Percentiles rank a stretch among this genome's conserved stretches.
These are phyloP conservation scores for Mucor piriformis DNA, from an alignment of 371 early-diverging fungal genomes.

Conservation along the genomic window DNA sequence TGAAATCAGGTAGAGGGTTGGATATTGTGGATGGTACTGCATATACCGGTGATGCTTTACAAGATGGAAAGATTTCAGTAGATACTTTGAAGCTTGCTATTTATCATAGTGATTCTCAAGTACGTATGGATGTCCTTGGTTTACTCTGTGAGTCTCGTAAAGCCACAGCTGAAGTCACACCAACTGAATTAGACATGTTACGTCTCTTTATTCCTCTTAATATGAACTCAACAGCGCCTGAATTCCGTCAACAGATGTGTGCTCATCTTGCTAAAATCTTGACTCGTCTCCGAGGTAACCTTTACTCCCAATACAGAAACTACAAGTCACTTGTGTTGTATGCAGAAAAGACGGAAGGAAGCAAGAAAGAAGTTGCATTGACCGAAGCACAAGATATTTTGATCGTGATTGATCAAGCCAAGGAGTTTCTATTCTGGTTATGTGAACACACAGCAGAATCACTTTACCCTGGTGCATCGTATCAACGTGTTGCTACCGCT, in stretches of 20 bases:
- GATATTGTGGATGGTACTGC: conserved; percentile 60
- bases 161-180: conserved; percentile 61
- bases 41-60: conserved; percentile 31
- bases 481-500: conserved; percentile 62
- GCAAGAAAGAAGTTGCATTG: conserved; percentile 17
- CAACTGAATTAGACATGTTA: conserved; percentile 60
- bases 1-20: conserved; percentile 57
- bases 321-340: conserved; percentile 32
- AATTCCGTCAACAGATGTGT: conserved; percentile 77
- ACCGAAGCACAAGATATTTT: conserved; percentile 21
- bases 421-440: conserved; percentile 47
- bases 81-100: conserved; percentile 60
- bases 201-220: conserved; percentile 67
- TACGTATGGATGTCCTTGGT: conserved; percentile 83
- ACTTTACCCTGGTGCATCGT: conserved; percentile 66
- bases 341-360: conserved; percentile 21
- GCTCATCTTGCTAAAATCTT: conserved; percentile 63
- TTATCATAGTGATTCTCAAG: conserved; percentile 70
- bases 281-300: conserved; percentile 55
- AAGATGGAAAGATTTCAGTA: conserved; percentile 32
- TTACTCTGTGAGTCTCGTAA: conserved; percentile 79
- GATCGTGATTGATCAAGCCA: conserved; percentile 28
- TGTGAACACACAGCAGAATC: conserved; percentile 40
- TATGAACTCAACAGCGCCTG: conserved; percentile 72
- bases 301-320: conserved; percentile 47